Conservation (phyloP, 306 rosid species). For the Ormosia semicastrata region DNA sequence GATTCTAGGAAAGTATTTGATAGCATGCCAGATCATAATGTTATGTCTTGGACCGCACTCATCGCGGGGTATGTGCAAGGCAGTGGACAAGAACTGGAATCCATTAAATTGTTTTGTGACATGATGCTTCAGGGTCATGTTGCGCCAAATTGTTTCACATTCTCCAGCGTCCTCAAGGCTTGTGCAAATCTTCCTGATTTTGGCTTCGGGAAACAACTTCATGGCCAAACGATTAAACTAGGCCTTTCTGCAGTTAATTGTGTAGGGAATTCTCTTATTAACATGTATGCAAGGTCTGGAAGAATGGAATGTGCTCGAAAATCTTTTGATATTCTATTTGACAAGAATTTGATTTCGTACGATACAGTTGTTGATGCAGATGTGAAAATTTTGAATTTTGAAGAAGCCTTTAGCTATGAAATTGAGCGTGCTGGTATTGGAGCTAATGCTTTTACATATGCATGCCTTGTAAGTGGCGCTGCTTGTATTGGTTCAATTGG, state of each 20-base stretch:
- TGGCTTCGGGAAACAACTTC: slow-evolving; percentile 43
- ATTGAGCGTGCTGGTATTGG: slow-evolving; percentile 41
- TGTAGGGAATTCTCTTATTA: slow-evolving; percentile 59
- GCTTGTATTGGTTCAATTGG: slow-evolving; percentile 51
- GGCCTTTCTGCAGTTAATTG: slow-evolving; percentile 45
- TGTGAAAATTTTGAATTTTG: slow-evolving; percentile 30
- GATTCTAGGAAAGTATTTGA: slow-evolving; percentile 46
- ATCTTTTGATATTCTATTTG: slow-evolving; percentile 51
- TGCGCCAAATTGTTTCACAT: slow-evolving; percentile 57
- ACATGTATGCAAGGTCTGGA: slow-evolving; percentile 60
- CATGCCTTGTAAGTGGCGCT: slow-evolving; percentile 68
- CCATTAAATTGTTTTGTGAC: slow-evolving; percentile 36
- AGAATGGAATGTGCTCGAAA: slow-evolving; percentile 54
- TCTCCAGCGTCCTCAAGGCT: slow-evolving; percentile 56
- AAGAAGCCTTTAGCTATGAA: slow-evolving; percentile 35
- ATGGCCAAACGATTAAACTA: slow-evolving; percentile 45
- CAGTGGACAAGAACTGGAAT: slow-evolving; percentile 42
- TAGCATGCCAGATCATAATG: slow-evolving; percentile 43
- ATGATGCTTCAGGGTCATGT: slow-evolving; percentile 47
- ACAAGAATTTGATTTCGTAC: slow-evolving; percentile 47
- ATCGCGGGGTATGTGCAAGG: slow-evolving; percentile 46
- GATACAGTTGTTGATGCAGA: slow-evolving; percentile 34
- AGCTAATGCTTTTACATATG: slow-evolving; percentile 50
- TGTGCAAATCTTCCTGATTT: slow-evolving; percentile 48
- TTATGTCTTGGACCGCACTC: slow-evolving; percentile 68